These are phyloP conservation scores for Cystobasidium sp. DNA, from an alignment of 1,284 basidiomycete genomes.

Conservation along the genomic window DNA sequence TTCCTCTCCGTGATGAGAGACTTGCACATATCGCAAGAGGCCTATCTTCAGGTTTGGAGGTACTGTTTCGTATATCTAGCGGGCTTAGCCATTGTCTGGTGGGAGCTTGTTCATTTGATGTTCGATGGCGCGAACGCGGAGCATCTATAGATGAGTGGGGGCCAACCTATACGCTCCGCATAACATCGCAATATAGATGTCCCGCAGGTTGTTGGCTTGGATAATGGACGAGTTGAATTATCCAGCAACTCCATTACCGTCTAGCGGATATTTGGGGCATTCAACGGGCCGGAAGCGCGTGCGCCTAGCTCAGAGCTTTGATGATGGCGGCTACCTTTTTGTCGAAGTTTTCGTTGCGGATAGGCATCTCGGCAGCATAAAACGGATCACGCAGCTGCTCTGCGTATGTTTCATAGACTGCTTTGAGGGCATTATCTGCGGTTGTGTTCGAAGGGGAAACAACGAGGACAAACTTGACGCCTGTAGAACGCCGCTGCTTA, in stretches of 20 bases:
- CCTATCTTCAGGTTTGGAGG: too few species aligned
- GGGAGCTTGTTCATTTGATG: too few species aligned
- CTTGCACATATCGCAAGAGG: too few species aligned
- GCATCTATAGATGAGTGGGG: too few species aligned
- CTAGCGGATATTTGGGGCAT: background rate
- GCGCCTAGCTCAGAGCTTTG: slow-evolving; percentile 15
- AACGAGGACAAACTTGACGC: slow-evolving; percentile 95
- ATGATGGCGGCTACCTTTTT: slow-evolving; percentile 59
- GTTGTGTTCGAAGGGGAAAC: slow-evolving; percentile 76
- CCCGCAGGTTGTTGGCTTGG: too few species aligned
- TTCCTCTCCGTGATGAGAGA: too few species aligned
- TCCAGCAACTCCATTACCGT: background rate
- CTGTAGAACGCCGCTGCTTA: slow-evolving; percentile 60
- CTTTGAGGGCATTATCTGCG: slow-evolving; percentile 54
- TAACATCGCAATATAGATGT: too few species aligned
- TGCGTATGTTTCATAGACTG: slow-evolving; percentile 59
- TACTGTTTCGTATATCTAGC: too few species aligned
- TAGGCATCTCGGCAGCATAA: slow-evolving; percentile 98
- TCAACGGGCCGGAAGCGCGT: background rate
- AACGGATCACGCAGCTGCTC: slow-evolving; percentile 93
- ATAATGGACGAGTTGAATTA: background rate
- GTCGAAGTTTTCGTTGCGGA: slow-evolving; percentile 89
- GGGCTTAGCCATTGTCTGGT: too few species aligned
- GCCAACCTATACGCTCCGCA: too few species aligned
- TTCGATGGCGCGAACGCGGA: too few species aligned